Conservation (phyloP, 192 early-diverging fungal genomes). For the Gaertneriomyces semiglobifer region DNA sequence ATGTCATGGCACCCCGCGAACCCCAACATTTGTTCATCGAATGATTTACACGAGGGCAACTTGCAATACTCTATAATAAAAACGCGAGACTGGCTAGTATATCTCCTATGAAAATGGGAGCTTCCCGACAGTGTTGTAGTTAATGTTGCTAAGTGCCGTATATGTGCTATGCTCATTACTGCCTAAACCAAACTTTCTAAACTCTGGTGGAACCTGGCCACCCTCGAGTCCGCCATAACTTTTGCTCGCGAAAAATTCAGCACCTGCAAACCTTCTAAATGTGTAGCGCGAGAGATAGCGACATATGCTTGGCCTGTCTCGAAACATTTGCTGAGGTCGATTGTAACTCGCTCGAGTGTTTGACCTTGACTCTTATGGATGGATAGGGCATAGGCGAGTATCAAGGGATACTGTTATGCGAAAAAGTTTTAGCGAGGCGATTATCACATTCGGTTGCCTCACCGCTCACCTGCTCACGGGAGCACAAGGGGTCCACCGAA, state of each 20-base stretch:
- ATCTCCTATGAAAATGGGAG: no score
- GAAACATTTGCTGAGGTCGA: slow-evolving; percentile 48
- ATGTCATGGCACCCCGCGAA: no score
- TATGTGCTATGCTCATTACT: no score
- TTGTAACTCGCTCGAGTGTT: slow-evolving; percentile 38
- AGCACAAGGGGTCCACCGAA: neutral
- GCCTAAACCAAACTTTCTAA: neutral
- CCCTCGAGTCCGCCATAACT: slow-evolving; percentile 29
- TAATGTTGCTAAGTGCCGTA: no score
- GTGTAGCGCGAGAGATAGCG: slow-evolving; percentile 44
- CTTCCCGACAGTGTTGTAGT: no score
- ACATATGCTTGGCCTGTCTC: slow-evolving; percentile 54
- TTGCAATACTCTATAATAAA: no score
- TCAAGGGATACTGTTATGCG: slow-evolving; percentile 30
- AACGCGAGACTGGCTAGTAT: no score
- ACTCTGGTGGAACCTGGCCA: slow-evolving; percentile 21
- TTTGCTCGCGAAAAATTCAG: slow-evolving; percentile 27
- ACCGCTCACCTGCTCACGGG: neutral
- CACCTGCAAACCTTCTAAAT: slow-evolving; percentile 38
- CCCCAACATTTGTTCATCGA: no score
- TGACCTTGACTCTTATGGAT: slow-evolving; percentile 58
- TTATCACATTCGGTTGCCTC: neutral
- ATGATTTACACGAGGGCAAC: no score
- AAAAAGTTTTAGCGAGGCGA: slow-evolving; percentile 7
- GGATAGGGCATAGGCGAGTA: slow-evolving; percentile 48